These are phyloP conservation scores for Sergeia podlipaevii DNA, from an alignment of 208 protist species.

Conservation along the genomic window DNA sequence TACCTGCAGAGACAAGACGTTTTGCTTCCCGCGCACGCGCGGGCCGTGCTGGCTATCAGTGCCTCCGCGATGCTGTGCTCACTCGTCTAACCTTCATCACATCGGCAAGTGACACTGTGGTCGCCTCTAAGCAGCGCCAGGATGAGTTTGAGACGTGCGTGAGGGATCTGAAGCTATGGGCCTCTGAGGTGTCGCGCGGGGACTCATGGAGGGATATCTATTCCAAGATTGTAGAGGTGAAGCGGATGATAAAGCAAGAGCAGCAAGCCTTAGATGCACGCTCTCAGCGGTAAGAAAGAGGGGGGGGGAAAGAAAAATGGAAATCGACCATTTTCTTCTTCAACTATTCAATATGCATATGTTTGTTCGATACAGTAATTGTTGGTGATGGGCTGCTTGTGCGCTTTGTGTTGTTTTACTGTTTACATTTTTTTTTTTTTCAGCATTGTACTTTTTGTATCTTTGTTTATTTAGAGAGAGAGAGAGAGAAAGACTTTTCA, in stretches of 20 bases:
- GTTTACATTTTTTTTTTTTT: slow-evolving; percentile 10
- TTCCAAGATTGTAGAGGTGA: slow-evolving; percentile 64
- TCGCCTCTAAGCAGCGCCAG: slow-evolving; percentile 62
- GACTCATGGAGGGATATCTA: slow-evolving; percentile 80
- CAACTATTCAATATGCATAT: slow-evolving; percentile 1
- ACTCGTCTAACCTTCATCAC: slow-evolving; percentile 74
- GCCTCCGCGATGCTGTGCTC: slow-evolving; percentile 66
- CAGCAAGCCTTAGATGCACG: slow-evolving; percentile 16
- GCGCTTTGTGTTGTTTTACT: background rate
- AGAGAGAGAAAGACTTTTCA: too few relatives aligned
- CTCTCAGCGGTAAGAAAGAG: background rate
- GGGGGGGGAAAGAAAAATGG: background rate
- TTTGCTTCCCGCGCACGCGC: slow-evolving; percentile 56
- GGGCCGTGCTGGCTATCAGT: slow-evolving; percentile 58
- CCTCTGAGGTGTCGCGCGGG: slow-evolving; percentile 43
- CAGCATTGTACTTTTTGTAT: background rate
- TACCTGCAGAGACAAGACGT: slow-evolving; percentile 30
- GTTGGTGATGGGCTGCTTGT: too few relatives aligned
- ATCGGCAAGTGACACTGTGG: slow-evolving; percentile 37
- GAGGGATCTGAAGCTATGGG: slow-evolving; percentile 74
- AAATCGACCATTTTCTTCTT: background rate
- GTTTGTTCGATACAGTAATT: background rate
- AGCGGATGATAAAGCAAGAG: slow-evolving; percentile 61
- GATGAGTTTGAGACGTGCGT: slow-evolving; percentile 72
- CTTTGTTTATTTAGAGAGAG: background rate